Conservation (phyloP, 768 basidiomycete species). For the Collybiopsis confluens region DNA sequence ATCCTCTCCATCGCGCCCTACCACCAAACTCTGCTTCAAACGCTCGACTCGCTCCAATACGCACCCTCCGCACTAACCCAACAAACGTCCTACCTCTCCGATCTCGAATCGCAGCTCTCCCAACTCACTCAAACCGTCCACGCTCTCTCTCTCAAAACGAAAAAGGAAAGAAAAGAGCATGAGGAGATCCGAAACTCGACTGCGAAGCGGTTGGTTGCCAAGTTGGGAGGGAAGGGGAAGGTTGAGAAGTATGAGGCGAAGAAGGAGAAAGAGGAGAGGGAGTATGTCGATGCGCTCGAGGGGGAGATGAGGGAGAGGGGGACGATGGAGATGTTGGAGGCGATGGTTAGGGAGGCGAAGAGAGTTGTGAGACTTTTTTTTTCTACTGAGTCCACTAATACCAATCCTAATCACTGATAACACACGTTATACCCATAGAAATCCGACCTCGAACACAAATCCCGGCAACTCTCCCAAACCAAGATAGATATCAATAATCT, state of each 20-base stretch:
- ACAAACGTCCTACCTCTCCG: slow-evolving; percentile 30
- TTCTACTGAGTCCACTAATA: background rate
- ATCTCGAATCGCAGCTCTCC: slow-evolving; percentile 25
- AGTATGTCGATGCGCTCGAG: slow-evolving; percentile 43
- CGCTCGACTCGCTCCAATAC: slow-evolving; percentile 35
- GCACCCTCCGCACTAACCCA: slow-evolving; percentile 32
- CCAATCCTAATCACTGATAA: background rate
- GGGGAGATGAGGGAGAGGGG: slow-evolving; percentile 35
- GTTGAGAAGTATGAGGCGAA: slow-evolving; percentile 35
- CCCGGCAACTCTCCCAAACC: slow-evolving; percentile 21
- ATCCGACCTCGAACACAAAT: slow-evolving; percentile 29
- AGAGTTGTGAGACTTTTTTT: slow-evolving; percentile 25
- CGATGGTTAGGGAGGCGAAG: slow-evolving; percentile 30
- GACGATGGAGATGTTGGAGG: slow-evolving; percentile 24
- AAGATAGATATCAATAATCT: slow-evolving; percentile 34
- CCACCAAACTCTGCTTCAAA: slow-evolving; percentile 29
- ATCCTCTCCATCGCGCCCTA: slow-evolving; percentile 35
- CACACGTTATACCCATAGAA: slow-evolving; percentile 23
- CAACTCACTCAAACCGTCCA: slow-evolving; percentile 21
- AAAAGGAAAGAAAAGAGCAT: slow-evolving; percentile 42
- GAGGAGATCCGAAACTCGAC: slow-evolving; percentile 36
- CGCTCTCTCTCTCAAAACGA: slow-evolving; percentile 31
- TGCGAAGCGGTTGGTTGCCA: slow-evolving; percentile 32
- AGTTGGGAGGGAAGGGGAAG: slow-evolving; percentile 31
- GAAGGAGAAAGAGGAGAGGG: slow-evolving; percentile 42